phyloP scores from a whole-genome alignment of 805 yeast species.

The Ogataea salicorniae region DNA sequence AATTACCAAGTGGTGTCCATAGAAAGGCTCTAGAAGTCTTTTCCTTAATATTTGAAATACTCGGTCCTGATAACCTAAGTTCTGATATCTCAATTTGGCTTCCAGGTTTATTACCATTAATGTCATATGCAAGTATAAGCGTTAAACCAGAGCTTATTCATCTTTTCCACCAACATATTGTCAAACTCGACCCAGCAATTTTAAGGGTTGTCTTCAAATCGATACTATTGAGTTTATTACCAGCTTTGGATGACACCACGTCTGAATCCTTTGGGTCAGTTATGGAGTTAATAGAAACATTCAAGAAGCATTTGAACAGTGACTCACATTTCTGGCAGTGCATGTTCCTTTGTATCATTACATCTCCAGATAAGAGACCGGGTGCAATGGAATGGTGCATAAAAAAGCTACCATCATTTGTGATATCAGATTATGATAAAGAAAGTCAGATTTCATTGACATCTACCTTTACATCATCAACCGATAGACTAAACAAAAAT shows the following conservation, averaged over 20 bases:
- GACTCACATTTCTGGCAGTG: slow-evolving; percentile 85
- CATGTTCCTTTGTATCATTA: slow-evolving; percentile 65
- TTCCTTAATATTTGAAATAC: slow-evolving; percentile 56
- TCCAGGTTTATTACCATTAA: slow-evolving; percentile 86
- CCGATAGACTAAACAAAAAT: slow-evolving; percentile 17
- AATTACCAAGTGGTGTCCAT: slow-evolving; percentile 93
- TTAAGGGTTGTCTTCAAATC: slow-evolving; percentile 62
- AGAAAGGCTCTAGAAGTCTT: slow-evolving; percentile 80
- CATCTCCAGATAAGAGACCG: slow-evolving; percentile 71
- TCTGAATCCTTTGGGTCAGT: slow-evolving; percentile 71
- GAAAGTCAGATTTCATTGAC: no score
- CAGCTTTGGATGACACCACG: slow-evolving; percentile 90
- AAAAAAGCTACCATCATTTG: slow-evolving; percentile 59
- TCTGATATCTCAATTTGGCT: slow-evolving; percentile 70
- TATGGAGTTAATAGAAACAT: slow-evolving; percentile 51
- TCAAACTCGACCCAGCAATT: slow-evolving; percentile 43
- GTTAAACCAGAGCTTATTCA: slow-evolving; percentile 75
- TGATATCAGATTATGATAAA: slow-evolving; percentile 1
- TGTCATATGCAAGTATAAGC: slow-evolving; percentile 83
- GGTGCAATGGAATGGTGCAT: slow-evolving; percentile 82
- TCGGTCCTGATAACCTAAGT: slow-evolving; percentile 53
- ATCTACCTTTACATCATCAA: no score
- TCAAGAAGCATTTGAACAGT: slow-evolving; percentile 53
- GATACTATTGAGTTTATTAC: slow-evolving; percentile 64
- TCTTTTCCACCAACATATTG: slow-evolving; percentile 50